Conservation (phyloP, 1,139 yeast species). For the Waltiozyma sp. region DNA sequence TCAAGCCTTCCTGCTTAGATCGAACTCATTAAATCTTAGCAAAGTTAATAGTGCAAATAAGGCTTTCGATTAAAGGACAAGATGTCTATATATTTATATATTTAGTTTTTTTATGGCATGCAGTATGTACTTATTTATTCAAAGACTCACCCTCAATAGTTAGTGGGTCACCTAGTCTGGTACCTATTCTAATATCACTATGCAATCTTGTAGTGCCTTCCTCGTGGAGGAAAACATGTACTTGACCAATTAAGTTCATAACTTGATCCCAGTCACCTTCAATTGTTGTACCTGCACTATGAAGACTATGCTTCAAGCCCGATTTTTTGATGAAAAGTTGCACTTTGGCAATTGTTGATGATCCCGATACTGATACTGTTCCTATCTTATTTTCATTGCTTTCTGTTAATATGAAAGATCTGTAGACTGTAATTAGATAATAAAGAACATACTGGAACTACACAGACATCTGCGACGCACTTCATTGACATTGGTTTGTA, state of each 20-base stretch:
- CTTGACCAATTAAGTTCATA: constrained; percentile 64
- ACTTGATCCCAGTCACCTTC: constrained; percentile 88
- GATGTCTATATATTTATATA: no score
- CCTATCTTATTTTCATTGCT: not conserved
- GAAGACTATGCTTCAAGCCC: constrained; percentile 56
- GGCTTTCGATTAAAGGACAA: no score
- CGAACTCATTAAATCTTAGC: no score
- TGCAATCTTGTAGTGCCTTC: constrained; percentile 72
- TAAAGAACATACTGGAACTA: constrained; percentile 51
- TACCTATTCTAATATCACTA: constrained; percentile 77
- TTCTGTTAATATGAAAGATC: not conserved
- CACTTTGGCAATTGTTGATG: constrained; percentile 38
- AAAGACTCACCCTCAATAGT: no score
- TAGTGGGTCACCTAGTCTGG: constrained; percentile 25
- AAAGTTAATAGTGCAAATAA: no score
- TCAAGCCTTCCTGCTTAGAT: no score
- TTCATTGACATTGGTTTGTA: constrained; percentile 36
- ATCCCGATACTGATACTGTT: not conserved
- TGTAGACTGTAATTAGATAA: no score
- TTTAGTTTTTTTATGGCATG: no score
- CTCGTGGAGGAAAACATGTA: constrained; percentile 61
- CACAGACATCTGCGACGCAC: constrained; percentile 74
- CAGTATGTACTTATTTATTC: no score
- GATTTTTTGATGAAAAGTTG: constrained; percentile 53
- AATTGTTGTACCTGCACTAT: constrained; percentile 86